phyloP scores from a whole-genome alignment of 306 rosid species.

The Castanospermum australe region DNA sequence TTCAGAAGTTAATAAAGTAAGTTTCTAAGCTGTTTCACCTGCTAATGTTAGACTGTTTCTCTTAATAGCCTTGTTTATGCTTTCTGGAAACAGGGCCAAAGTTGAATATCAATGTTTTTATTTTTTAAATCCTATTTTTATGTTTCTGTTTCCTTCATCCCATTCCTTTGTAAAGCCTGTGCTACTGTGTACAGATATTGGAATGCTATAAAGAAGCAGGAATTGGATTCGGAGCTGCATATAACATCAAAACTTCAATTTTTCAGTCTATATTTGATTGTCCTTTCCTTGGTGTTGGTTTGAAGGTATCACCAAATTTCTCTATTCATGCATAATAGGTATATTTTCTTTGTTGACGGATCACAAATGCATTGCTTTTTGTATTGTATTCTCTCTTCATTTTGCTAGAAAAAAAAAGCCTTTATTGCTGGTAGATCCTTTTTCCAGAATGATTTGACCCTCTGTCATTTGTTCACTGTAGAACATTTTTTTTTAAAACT shows the following conservation, averaged over 20 bases:
- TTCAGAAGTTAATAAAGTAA: constrained; percentile 62
- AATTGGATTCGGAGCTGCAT: constrained; percentile 90
- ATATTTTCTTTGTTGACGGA: constrained; percentile 16
- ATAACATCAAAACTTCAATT: constrained; percentile 70
- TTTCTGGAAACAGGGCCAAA: constrained; percentile 1
- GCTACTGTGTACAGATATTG: constrained; percentile 60
- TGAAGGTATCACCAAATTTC: constrained; percentile 61
- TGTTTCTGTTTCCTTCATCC: constrained; percentile 20
- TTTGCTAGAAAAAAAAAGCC: not conserved
- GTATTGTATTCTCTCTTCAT: not conserved
- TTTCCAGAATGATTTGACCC: not conserved
- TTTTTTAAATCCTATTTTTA: constrained; percentile 5
- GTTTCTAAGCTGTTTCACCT: constrained; percentile 30
- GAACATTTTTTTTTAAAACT: not conserved
- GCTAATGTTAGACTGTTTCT: not conserved
- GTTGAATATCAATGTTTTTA: constrained; percentile 7
- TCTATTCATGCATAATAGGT: not conserved
- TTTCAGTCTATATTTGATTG: constrained; percentile 71
- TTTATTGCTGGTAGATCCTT: not conserved
- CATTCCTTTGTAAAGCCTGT: constrained; percentile 31
- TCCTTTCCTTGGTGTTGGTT: constrained; percentile 73
- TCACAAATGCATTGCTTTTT: not conserved
- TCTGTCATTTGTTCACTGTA: constrained; percentile 17
- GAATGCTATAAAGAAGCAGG: constrained; percentile 73
- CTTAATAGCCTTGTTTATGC: constrained; percentile 4